These are phyloP conservation scores for Aspergillus sp. DNA, from an alignment of 2,329 filamentous ascomycete species.

Conservation along the genomic window DNA sequence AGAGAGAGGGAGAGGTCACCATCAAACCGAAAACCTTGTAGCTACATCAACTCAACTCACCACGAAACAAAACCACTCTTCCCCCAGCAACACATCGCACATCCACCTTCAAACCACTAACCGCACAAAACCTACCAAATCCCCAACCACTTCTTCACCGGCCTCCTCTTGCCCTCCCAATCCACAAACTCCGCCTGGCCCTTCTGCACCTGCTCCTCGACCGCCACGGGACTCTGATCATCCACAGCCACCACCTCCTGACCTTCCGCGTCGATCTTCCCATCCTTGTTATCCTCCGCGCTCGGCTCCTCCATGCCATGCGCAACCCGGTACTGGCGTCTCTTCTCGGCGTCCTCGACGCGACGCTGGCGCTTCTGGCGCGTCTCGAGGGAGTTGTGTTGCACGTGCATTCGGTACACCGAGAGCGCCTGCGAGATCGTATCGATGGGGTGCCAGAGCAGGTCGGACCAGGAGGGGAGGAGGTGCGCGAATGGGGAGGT, in stretches of 20 bases:
- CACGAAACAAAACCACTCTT: background rate
- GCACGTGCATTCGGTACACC: conserved; percentile 74
- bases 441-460: conserved; percentile 67
- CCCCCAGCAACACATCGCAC: background rate
- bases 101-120: too few relatives aligned
- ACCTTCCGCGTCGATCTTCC: conserved; percentile 38
- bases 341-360: conserved; percentile 84
- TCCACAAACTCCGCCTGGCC: conserved; percentile 32
- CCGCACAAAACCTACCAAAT: conserved; percentile 60
- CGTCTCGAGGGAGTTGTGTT: conserved; percentile 67
- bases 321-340: conserved; percentile 78
- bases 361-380: conserved; percentile 70
- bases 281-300: conserved; percentile 35
- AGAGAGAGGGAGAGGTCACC: background rate
- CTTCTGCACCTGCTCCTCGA: conserved; percentile 30
- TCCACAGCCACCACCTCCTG: conserved; percentile 26
- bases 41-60: background rate
- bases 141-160: conserved; percentile 78
- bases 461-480: conserved; percentile 68
- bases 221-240: conserved; percentile 41
- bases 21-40: background rate
- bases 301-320: conserved; percentile 69
- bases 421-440: conserved; percentile 66
- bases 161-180: conserved; percentile 47
- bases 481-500: conserved; percentile 79